A percentile compares a stretch with the other conserved stretches of the same genome.
phyloP scores from a whole-genome alignment of 345 rosid genomes.

The Arabidopsis suecica region DNA sequence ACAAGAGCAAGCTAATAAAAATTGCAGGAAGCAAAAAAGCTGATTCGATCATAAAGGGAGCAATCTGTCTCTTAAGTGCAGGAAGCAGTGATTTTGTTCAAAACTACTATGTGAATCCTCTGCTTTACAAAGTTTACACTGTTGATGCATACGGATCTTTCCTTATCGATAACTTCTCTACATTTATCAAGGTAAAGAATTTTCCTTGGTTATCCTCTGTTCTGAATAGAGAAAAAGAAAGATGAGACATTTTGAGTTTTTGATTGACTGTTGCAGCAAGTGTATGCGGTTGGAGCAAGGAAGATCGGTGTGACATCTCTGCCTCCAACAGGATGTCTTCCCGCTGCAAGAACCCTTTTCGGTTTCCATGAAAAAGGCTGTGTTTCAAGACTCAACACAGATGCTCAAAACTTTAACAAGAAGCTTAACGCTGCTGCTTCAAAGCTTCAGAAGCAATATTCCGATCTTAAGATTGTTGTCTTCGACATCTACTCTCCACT shows the following conservation, averaged over 20 bases:
- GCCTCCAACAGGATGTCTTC: constrained; percentile 91
- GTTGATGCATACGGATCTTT: constrained; percentile 70
- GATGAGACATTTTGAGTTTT: constrained; percentile 7
- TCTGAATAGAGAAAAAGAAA: not conserved
- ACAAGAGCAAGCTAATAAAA: constrained; percentile 67
- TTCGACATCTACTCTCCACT: constrained; percentile 85
- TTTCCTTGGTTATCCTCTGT: not conserved
- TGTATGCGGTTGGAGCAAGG: constrained; percentile 75
- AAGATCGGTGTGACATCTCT: constrained; percentile 92
- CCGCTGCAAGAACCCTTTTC: constrained; percentile 75
- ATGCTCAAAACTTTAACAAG: constrained; percentile 78
- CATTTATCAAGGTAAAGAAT: constrained; percentile 63
- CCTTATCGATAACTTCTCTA: constrained; percentile 59
- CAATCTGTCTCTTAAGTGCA: constrained; percentile 71
- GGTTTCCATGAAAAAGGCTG: constrained; percentile 70
- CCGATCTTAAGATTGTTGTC: constrained; percentile 75
- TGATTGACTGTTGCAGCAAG: constrained; percentile 49
- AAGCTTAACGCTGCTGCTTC: constrained; percentile 65
- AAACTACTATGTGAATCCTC: constrained; percentile 84
- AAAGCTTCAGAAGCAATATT: constrained; percentile 68
- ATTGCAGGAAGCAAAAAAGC: constrained; percentile 66
- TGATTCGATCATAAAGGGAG: constrained; percentile 64
- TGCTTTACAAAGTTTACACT: constrained; percentile 58
- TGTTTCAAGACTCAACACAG: constrained; percentile 66
- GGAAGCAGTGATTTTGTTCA: constrained; percentile 94